phyloP scores from a whole-genome alignment of 139 green algal species.

The Tetraselmis chui region DNA sequence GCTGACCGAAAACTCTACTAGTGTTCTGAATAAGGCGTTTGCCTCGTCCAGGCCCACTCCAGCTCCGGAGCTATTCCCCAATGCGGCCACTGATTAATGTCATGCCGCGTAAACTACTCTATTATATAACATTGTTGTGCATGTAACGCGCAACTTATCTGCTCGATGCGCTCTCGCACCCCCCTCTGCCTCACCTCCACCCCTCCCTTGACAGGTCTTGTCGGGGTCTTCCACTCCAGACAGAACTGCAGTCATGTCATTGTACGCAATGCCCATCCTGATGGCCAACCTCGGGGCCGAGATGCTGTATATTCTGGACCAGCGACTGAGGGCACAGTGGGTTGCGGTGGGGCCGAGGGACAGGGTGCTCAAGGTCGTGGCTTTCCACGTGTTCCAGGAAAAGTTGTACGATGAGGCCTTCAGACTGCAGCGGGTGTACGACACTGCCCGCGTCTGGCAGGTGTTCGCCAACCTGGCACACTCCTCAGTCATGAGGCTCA shows the following conservation, averaged over 20 bases:
- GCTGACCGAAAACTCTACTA: no score
- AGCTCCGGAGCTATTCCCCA: no score
- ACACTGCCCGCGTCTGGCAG: conserved; percentile 34
- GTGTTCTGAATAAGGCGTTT: no score
- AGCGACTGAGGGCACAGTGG: conserved; percentile 59
- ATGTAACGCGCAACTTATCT: no score
- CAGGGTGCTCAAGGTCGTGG: conserved; percentile 53
- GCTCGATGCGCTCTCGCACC: no score
- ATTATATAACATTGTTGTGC: no score
- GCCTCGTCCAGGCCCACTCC: no score
- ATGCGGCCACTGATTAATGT: no score
- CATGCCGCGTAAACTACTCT: no score
- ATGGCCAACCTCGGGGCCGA: conserved; percentile 59
- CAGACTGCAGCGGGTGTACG: conserved; percentile 48
- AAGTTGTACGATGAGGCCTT: conserved; percentile 52
- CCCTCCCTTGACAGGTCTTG: no score
- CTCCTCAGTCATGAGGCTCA: conserved; percentile 70
- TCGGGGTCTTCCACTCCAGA: no score
- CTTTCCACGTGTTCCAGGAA: conserved; percentile 43
- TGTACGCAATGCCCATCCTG: conserved; percentile 53
- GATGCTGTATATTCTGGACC: conserved; percentile 77
- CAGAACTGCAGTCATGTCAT: conserved; percentile 31
- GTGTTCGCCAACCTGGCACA: conserved; percentile 65
- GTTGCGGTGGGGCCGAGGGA: conserved; percentile 46
- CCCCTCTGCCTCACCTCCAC: no score